A percentile compares a stretch with the other conserved stretches of the same genome.
phyloP scores from a whole-genome alignment of 1,284 basidiomycete species.

The Xerocomus amazonicus region DNA sequence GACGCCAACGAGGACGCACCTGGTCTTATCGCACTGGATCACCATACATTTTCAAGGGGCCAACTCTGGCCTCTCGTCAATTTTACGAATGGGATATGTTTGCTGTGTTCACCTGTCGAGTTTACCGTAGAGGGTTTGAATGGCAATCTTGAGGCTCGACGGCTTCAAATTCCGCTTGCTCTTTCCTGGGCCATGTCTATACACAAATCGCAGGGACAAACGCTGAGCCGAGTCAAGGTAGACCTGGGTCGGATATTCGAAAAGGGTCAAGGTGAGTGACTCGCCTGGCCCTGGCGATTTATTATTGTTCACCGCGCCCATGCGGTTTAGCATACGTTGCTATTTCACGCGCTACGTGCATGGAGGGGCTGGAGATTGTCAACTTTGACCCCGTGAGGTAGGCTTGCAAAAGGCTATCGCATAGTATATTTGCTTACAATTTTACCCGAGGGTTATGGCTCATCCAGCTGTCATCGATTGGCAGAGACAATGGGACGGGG shows the following conservation, averaged over 20 bases:
- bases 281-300: background rate
- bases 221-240: conserved; percentile 71
- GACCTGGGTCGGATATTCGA: conserved; percentile 72
- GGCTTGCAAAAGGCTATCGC: conserved; percentile 14
- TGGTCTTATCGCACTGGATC: conserved; percentile 24
- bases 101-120: conserved; percentile 49
- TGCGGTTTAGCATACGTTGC: conserved; percentile 80
- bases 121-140: conserved; percentile 53
- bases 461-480: conserved; percentile 39
- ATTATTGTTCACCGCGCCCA: conserved; percentile 7
- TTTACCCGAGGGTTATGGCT: conserved; percentile 43
- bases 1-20: conserved; percentile 8
- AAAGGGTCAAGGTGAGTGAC: conserved; percentile 63
- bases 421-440: conserved; percentile 3
- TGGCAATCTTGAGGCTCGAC: conserved; percentile 48
- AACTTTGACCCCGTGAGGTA: conserved; percentile 77
- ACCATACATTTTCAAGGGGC: conserved; percentile 24
- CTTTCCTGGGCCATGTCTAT: conserved; percentile 82
- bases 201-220: conserved; percentile 87
- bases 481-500: conserved; percentile 29
- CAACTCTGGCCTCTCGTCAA: conserved; percentile 52
- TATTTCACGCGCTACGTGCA: conserved; percentile 83
- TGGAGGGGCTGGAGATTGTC: conserved; percentile 84
- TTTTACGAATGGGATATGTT: conserved; percentile 42
- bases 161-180: conserved; percentile 67